A percentile compares a stretch with the other conserved stretches of the same genome.
Conservation (phyloP, 106 monocot species). For the Dendrobium officinale region DNA sequence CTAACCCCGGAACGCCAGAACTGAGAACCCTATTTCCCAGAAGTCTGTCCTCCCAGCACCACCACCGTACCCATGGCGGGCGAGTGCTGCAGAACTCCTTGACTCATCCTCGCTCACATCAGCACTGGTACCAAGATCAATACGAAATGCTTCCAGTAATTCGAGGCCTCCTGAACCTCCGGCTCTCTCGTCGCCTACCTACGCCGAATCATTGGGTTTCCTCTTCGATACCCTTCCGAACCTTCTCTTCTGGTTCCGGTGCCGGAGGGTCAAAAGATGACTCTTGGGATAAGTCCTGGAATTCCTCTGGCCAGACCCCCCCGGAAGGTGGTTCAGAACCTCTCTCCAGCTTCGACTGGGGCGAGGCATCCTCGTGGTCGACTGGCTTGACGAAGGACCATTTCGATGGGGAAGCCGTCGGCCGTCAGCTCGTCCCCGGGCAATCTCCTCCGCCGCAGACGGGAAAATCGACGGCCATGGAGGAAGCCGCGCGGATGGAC, state of each 20-base stretch:
- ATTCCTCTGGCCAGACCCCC: neutral
- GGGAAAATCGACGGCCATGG: neutral
- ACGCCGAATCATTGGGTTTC: slow-evolving; percentile 14
- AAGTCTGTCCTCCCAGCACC: neutral
- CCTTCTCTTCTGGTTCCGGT: slow-evolving; percentile 20
- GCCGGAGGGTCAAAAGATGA: slow-evolving; percentile 9
- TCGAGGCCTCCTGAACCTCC: slow-evolving; percentile 9
- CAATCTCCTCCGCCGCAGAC: neutral
- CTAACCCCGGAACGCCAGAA: too few relatives aligned
- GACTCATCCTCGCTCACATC: neutral
- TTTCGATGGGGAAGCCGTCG: slow-evolving; percentile 68
- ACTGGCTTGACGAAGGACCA: slow-evolving; percentile 69
- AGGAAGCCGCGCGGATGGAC: slow-evolving; percentile 29
- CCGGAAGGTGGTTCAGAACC: neutral
- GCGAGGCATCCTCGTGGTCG: slow-evolving; percentile 69
- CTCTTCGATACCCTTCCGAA: slow-evolving; percentile 3
- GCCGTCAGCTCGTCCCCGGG: slow-evolving; percentile 20
- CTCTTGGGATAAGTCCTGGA: slow-evolving; percentile 24
- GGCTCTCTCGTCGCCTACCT: slow-evolving; percentile 11
- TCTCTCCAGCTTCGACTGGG: slow-evolving; percentile 47
- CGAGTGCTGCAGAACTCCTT: neutral
- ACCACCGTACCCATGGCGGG: neutral
- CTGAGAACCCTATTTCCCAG: neutral
- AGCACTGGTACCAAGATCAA: neutral
- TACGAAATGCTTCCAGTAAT: slow-evolving; percentile 4